Percentiles rank a stretch among this genome's conserved stretches.
Evolutionary conservation across 768 basidiomycete genomes (phyloP).

Genomic region (Chalciporus piperatus): DNA sequence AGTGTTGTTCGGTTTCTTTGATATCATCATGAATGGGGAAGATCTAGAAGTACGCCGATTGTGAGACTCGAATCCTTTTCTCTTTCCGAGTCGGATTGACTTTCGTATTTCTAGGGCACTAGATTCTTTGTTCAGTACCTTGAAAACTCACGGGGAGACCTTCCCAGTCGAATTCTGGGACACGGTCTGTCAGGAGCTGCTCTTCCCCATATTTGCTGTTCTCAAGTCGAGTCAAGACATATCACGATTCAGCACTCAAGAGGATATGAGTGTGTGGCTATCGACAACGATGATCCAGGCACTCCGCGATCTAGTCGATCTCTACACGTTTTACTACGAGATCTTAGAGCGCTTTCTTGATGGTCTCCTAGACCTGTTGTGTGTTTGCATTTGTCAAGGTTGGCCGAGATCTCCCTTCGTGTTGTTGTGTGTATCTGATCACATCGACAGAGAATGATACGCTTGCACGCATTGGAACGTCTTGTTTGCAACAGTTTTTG

Average conservation of each 20-base stretch:
- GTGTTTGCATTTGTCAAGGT: slow-evolving; percentile 99
- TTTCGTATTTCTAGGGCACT: slow-evolving; percentile 60
- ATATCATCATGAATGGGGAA: slow-evolving; percentile 99
- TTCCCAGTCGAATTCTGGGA: slow-evolving; percentile 97
- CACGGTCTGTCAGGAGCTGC: slow-evolving; percentile 90
- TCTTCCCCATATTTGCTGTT: slow-evolving; percentile 98
- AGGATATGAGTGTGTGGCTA: slow-evolving; percentile 99
- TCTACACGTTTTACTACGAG: slow-evolving; percentile 95
- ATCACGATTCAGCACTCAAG: slow-evolving; percentile 91
- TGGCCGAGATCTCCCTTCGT: background rate
- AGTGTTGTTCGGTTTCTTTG: slow-evolving; percentile 95
- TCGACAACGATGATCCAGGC: slow-evolving; percentile 99
- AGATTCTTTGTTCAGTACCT: slow-evolving; percentile 92
- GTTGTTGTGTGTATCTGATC: slow-evolving; percentile 7
- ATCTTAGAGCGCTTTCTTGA: slow-evolving; percentile 88
- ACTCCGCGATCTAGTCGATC: slow-evolving; percentile 88
- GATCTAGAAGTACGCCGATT: slow-evolving; percentile 95
- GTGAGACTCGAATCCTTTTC: slow-evolving; percentile 49
- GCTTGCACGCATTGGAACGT: slow-evolving; percentile 94
- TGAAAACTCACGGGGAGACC: slow-evolving; percentile 83
- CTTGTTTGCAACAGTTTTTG: slow-evolving; percentile 92
- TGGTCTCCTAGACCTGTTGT: slow-evolving; percentile 88
- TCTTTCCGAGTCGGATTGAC: slow-evolving; percentile 6
- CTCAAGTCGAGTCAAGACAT: slow-evolving; percentile 90
- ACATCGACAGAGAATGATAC: slow-evolving; percentile 85